Evolutionary conservation across 805 yeast genomes (phyloP), one percentile per base, ranked within the genome.

Genomic region (Saturnispora hagleri): DNA sequence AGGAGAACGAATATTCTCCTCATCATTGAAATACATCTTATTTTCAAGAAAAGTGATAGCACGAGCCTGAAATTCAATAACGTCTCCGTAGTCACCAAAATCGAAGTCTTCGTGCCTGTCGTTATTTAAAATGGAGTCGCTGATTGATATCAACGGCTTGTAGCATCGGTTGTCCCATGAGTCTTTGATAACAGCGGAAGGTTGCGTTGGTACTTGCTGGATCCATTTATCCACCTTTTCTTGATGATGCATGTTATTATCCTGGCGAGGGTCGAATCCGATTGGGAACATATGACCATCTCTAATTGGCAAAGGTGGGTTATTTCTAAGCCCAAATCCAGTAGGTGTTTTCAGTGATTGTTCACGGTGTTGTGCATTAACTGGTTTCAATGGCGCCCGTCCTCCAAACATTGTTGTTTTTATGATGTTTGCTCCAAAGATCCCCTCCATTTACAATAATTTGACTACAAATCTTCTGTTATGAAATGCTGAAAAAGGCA

Each of bases 181-280:
- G 6, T 48, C 56, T 5, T 57, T 53, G 5, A 47, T 60, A 22
- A 42, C 46, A 18, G 64, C 55, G 0, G 67, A 60, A 48, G 66
- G 71, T 3, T 36, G 13, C 8, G 73, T 61, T 1, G 90, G 90
- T 3, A 86, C 74, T 28, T 72, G 70, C 3, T 69, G 67, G 35
- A 86, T 74, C 93, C 93, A 86, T 6, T 63, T 67, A 38, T 71
- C 71, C 1, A 86, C 86, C 59, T 85, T 86, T 59, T 86, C 91
- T 46, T 66, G 69, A 55, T 74, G 77, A 1, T 80, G 73, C 89
- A 86, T 84, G 62, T 80, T 81, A 8, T 75, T 68, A 2, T 81
- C 80, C 31, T 66, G 66, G 59, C 88, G 71, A 12, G 91, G 91
- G 53, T 83, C 75, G 60, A 85, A 84, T 13, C 61, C 59, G 1